Percentiles rank a stretch among this genome's conserved stretches.
phyloP scores from a whole-genome alignment of 345 rosid species.

The Brassica cretica region DNA sequence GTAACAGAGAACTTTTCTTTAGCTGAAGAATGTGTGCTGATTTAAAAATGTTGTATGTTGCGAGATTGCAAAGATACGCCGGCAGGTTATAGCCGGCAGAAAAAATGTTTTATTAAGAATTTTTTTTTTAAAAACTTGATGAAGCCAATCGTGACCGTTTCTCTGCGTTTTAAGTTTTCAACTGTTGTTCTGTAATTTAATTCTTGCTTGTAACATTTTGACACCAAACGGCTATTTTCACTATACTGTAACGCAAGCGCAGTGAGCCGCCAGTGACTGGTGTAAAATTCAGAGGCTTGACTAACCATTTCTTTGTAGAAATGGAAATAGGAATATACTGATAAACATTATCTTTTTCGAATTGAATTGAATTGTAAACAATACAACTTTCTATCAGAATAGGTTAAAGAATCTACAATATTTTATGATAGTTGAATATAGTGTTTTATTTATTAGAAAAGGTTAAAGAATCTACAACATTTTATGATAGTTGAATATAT shows the following conservation, averaged over 20 bases:
- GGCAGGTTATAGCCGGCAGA: conserved; percentile 36
- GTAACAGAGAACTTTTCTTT: conserved; percentile 16
- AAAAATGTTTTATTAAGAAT: neutral
- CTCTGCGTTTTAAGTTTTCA: conserved; percentile 13
- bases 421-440: neutral
- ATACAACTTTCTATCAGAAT: neutral
- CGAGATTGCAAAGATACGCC: conserved; percentile 13
- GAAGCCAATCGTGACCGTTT: conserved; percentile 32
- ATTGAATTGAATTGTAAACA: too few relatives aligned
- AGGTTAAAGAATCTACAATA: neutral
- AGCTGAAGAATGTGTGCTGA: neutral
- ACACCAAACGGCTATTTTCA: conserved; percentile 31
- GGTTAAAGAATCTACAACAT: neutral
- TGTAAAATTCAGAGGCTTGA: neutral
- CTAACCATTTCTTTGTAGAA: neutral
- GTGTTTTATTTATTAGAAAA: neutral
- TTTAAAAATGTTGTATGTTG: neutral
- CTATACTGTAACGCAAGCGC: conserved; percentile 20
- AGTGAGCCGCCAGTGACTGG: conserved; percentile 7
- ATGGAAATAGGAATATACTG: neutral
- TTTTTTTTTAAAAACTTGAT: neutral
- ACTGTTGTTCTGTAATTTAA: neutral
- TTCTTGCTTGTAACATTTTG: neutral
- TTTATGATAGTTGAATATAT: neutral
- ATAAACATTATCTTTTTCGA: neutral